These are phyloP conservation scores for Candida palmyrensis DNA, from an alignment of 805 yeast genomes.

Conservation along the genomic window DNA sequence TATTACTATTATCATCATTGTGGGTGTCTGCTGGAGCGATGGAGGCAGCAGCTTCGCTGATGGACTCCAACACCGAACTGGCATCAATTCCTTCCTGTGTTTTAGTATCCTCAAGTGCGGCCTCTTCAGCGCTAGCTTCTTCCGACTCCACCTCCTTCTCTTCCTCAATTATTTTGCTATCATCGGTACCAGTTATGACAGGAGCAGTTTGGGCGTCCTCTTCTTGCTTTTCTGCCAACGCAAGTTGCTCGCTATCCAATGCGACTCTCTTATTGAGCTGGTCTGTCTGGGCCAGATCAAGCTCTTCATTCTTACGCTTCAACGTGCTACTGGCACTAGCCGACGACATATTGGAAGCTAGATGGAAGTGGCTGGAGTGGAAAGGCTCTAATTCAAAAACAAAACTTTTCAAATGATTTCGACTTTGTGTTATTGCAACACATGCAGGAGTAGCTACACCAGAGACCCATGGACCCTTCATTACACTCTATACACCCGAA, in stretches of 20 bases:
- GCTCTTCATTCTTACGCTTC: conserved; percentile 68
- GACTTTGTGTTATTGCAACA: no score
- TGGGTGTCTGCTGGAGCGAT: conserved; percentile 1
- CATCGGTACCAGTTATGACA: conserved; percentile 12
- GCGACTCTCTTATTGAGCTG: conserved; percentile 65
- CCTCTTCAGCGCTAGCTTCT: conserved; percentile 3
- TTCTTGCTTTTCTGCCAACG: conserved; percentile 35
- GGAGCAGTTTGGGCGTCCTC: conserved; percentile 42
- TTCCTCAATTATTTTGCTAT: conserved; percentile 1
- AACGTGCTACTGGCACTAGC: conserved; percentile 28
- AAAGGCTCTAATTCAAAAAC: no score
- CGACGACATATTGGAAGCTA: no score
- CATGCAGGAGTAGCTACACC: no score
- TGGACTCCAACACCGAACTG: neutral
- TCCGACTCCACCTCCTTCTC: conserved; percentile 3
- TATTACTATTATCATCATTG: neutral
- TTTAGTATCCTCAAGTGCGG: neutral
- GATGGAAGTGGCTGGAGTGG: no score
- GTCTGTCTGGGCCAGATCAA: conserved; percentile 35
- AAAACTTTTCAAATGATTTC: no score
- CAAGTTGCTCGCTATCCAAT: conserved; percentile 55
- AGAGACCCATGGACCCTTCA: no score
- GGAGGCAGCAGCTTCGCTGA: conserved; percentile 3
- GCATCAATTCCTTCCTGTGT: neutral
- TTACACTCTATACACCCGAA: no score